A percentile compares a stretch with the other conserved stretches of the same genome.
Evolutionary conservation across 306 rosid genomes (phyloP).

Genomic region (Gleditsia sinensis): DNA sequence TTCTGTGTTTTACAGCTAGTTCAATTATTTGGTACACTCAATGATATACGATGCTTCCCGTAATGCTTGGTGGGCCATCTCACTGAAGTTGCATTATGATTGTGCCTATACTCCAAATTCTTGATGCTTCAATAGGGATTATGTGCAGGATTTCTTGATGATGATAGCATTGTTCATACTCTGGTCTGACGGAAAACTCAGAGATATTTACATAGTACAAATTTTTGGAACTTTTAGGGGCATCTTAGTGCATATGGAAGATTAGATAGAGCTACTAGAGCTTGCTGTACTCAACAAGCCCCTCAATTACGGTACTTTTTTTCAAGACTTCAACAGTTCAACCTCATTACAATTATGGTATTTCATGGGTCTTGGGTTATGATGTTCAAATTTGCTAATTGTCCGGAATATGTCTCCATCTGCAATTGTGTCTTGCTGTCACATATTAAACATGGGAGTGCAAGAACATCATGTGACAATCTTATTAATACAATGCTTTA

Average conservation of each 20-base stretch:
- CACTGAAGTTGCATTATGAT: constrained; percentile 21
- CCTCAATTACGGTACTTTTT: constrained; percentile 34
- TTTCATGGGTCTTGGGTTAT: constrained; percentile 7
- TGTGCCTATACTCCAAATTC: constrained; percentile 19
- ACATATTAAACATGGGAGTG: constrained; percentile 13
- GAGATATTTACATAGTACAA: not conserved
- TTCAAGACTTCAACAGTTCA: constrained; percentile 16
- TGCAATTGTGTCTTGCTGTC: constrained; percentile 17
- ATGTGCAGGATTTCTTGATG: constrained; percentile 17
- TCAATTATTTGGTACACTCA: constrained; percentile 27
- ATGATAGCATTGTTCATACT: constrained; percentile 17
- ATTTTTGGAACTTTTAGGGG: not conserved
- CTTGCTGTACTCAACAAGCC: not conserved
- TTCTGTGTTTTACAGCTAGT: constrained; percentile 19
- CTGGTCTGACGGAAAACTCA: not conserved
- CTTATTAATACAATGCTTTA: constrained; percentile 21
- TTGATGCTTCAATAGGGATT: constrained; percentile 6
- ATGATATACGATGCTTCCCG: constrained; percentile 6
- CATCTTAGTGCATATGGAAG: constrained; percentile 4
- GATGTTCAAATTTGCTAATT: constrained; percentile 34
- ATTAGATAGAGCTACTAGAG: constrained; percentile 5
- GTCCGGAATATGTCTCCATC: constrained; percentile 40
- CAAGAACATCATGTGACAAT: constrained; percentile 13
- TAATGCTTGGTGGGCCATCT: constrained; percentile 35
- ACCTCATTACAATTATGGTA: constrained; percentile 27